Conservation (phyloP, 805 yeast species). For the Pichia phayaonensis region DNA sequence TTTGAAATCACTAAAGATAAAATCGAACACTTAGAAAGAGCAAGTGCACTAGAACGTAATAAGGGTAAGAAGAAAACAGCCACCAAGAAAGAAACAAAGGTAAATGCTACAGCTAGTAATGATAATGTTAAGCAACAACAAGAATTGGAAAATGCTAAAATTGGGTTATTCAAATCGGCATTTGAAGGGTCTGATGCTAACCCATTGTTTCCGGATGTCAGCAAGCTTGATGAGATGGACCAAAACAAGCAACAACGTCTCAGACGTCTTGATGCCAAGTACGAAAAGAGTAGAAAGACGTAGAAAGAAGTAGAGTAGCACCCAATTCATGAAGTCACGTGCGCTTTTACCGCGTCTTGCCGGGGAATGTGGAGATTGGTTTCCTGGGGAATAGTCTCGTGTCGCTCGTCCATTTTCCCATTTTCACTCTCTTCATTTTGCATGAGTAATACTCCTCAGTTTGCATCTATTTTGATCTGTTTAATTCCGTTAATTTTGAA, state of each 20-base stretch:
- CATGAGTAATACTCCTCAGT: background rate
- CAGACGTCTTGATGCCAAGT: conserved; percentile 20
- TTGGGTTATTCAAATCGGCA: conserved; percentile 20
- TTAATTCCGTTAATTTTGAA: background rate
- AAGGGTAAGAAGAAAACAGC: conserved; percentile 5
- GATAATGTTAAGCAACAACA: background rate
- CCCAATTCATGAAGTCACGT: background rate
- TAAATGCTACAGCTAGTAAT: background rate
- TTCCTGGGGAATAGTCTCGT: background rate
- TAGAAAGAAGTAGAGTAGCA: too few relatives aligned
- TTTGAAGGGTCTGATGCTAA: conserved; percentile 12
- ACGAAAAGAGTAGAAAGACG: conserved; percentile 7
- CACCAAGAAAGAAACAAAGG: background rate
- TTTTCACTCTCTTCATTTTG: background rate
- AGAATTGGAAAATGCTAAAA: conserved; percentile 8
- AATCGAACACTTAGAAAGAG: conserved; percentile 58
- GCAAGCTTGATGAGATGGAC: conserved; percentile 8
- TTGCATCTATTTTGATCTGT: background rate
- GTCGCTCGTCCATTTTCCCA: background rate
- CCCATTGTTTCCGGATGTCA: conserved; percentile 10
- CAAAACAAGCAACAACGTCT: conserved; percentile 13
- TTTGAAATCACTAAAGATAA: conserved; percentile 53
- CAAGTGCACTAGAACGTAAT: conserved; percentile 62
- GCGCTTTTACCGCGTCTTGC: background rate
- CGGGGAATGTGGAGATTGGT: background rate